Base-by-base conservation (phyloP, 2,329 filamentous ascomycete species). In the Dendrostoma leiphaemia region DNA sequence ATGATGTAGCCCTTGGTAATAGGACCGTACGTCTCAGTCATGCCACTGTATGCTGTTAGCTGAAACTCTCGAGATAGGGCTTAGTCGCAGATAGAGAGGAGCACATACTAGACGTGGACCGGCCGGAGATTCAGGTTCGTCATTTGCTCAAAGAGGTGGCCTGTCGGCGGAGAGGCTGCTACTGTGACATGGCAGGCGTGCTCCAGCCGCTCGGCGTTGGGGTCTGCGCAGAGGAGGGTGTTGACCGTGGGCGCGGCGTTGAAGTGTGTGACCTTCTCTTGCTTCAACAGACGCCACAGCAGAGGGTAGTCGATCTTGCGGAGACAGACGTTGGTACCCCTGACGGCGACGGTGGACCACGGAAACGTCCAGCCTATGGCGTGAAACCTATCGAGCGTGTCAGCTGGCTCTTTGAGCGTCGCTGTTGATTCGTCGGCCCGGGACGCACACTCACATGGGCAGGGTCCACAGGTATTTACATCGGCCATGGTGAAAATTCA, bases 171-270 rank as follows among this genome's bases (percentile, higher is more conserved):
- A 56, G 87, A 92, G 2, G 93, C 94, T 3, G 94, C 94, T 3
- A 99, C 94, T 0, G 92, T 96, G 6, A 99, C 94, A 15, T 85
- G 81, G 9, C 97, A 91, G 0, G 85, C 82, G 1, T 83, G 73
- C 0, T 84, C 76, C 1, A 99, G 77, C 45, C 72, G 80, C 61
- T 81, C 82, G 2, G 94, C 93, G 68, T 91, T 86, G 37, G 86
- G 80, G 3, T 89, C 82, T 12, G 88, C 88, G 66, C 94, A 96
- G 3, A 99, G 82, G 1, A 97, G 75, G 0, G 93, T 99, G 69
- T 97, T 97, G 49, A 99, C 94, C 0, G 94, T 99, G 0, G 94
- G 94, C 0, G 93, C 94, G 1, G 93, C 93, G 66, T 93, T 96
- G 75, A 95, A 97, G 71, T 99, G 94, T 0, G 91, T 97, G 60